Evolutionary conservation across 2,329 filamentous ascomycete genomes (phyloP), one percentile per base, ranked within the genome.

Genomic region (Mollisia scopiformis): DNA sequence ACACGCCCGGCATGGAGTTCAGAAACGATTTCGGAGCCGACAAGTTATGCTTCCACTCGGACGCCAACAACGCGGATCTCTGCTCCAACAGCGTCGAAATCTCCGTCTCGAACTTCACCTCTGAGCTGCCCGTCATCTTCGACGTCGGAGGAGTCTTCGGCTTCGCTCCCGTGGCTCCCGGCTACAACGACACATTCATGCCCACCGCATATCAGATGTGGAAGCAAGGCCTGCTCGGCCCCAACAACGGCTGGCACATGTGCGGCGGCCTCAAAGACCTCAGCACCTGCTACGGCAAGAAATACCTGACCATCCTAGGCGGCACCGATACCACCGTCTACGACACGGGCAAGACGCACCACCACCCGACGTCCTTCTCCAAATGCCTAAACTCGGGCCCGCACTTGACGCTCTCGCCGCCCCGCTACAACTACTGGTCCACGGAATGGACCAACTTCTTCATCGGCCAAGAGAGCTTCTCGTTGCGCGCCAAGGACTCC

Each of bases 121-220:
- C 46, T 33, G 33, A 43, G 16, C 27, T 60, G n/a, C 58, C 58
- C n/a, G 31, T 51, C 11, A 51, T 50, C 10, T 60, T 60, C 37
- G 58, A 60, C 30, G 56, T 60, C n/a, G 58, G 58, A 23, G 58
- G 58, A 19, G 58, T 60, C 27, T 60, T 60, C 28, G 58, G 58
- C 13, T 51, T 60, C 21, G 52, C 58, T 21, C 58, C 58, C 2
- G 58, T 60, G 3, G 27, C 50, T n/a, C 37, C 54, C 13, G 51
- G 31, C 6, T 37, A 16, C 25, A 60, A 60, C 46, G 28, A 33
- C 27, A 60, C 58, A 7, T 56, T 56, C 52, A 56, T 21, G 30
- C 53, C 58, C 1, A 53, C 58, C 3, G 50, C 58, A 37, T 60
- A 43, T 35, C 52, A 55, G 28, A 51, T 60, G 51, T 60, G 47